Evolutionary conservation across 768 basidiomycete species (phyloP).

Genomic region (Auricularia auricula-judae): DNA sequence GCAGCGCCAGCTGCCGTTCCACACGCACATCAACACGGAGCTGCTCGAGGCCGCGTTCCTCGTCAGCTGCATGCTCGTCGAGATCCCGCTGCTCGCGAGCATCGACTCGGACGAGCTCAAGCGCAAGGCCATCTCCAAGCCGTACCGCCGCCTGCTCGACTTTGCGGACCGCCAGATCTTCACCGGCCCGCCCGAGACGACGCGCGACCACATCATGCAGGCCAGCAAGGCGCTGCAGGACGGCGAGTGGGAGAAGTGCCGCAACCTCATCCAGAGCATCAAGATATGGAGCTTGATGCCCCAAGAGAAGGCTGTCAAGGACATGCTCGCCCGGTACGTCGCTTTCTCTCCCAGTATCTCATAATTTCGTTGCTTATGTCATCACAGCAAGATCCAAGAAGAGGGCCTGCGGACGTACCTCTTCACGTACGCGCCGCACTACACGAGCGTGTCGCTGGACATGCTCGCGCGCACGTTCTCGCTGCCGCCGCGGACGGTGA

Average conservation of each 20-base stretch:
- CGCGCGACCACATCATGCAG: slow-evolving; percentile 98
- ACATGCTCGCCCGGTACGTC: slow-evolving; percentile 84
- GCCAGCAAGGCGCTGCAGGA: slow-evolving; percentile 93
- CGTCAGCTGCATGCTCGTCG: slow-evolving; percentile 96
- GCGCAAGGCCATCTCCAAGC: slow-evolving; percentile 90
- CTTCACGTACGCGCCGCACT: slow-evolving; percentile 94
- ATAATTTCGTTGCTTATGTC: slow-evolving; percentile 2
- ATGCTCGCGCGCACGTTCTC: slow-evolving; percentile 84
- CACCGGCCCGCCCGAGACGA: slow-evolving; percentile 97
- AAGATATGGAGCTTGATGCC: slow-evolving; percentile 98
- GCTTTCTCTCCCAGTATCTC: neutral
- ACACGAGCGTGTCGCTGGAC: slow-evolving; percentile 80
- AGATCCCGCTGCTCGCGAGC: slow-evolving; percentile 89
- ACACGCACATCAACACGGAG: slow-evolving; percentile 99
- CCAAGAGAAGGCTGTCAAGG: slow-evolving; percentile 75
- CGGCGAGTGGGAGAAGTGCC: slow-evolving; percentile 94
- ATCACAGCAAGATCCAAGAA: slow-evolving; percentile 87
- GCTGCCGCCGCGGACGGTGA: slow-evolving; percentile 68
- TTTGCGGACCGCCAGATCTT: slow-evolving; percentile 97
- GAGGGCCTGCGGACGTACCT: slow-evolving; percentile 94
- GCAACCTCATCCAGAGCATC: slow-evolving; percentile 88
- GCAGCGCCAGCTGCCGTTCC: slow-evolving; percentile 93
- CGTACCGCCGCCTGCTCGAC: slow-evolving; percentile 89
- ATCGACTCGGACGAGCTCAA: slow-evolving; percentile 90
- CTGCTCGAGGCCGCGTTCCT: slow-evolving; percentile 95